Conservation (phyloP, 2,329 filamentous ascomycete genomes). For the Hypoxylon sp. region DNA sequence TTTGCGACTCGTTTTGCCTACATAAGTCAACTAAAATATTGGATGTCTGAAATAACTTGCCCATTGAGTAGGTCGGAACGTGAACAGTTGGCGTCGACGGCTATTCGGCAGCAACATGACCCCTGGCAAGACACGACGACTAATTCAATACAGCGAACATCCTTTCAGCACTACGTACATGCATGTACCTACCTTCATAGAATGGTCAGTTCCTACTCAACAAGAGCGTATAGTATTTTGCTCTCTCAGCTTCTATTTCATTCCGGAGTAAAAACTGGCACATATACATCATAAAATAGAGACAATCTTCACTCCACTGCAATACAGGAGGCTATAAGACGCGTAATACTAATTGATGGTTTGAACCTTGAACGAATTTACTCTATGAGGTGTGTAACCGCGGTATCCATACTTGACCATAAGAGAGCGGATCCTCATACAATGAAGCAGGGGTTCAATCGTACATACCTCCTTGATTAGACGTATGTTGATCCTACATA, state of each 20-base stretch:
- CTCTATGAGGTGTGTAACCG: neutral
- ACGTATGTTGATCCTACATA: neutral
- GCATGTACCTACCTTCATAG: neutral
- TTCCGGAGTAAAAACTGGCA: neutral
- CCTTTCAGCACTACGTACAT: conserved; percentile 4
- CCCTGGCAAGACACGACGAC: neutral
- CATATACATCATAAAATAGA: neutral
- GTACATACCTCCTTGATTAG: neutral
- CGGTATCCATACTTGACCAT: neutral
- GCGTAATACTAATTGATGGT: neutral
- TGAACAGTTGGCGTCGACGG: conserved; percentile 6
- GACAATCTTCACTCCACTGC: neutral
- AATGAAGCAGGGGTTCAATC: conserved; percentile 2
- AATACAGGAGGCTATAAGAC: neutral
- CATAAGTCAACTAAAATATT: neutral
- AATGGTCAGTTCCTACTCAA: neutral
- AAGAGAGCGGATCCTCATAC: conserved; percentile 9
- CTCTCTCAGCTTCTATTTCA: neutral
- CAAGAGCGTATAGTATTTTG: neutral
- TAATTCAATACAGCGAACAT: neutral
- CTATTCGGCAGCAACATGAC: conserved; percentile 23
- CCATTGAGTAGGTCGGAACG: neutral
- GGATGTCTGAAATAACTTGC: neutral
- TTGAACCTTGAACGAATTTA: neutral
- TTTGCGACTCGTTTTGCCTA: neutral